Evolutionary conservation across 2,329 filamentous ascomycete species (phyloP).

Genomic region (Sordariomycetes sp.): DNA sequence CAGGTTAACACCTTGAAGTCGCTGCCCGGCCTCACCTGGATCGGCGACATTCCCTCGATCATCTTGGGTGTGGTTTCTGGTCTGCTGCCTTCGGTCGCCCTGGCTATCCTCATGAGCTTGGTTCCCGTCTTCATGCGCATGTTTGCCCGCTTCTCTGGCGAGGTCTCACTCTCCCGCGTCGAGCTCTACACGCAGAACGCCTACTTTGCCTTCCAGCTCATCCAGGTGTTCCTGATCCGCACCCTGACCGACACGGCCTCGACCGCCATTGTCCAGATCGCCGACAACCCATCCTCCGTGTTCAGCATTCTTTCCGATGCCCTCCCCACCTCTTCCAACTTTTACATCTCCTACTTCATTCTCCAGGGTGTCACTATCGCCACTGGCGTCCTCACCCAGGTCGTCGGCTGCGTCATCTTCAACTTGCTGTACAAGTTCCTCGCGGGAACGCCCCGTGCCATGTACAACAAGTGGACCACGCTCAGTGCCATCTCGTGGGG

Average conservation of each 20-base stretch:
- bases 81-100: constrained; percentile 68
- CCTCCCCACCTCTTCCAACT: constrained; percentile 79
- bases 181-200: constrained; percentile 87
- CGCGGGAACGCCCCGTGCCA: constrained; percentile 67
- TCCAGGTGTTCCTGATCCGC: constrained; percentile 88
- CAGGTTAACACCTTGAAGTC: constrained; percentile 66
- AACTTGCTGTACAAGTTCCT: constrained; percentile 60
- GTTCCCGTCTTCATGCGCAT: constrained; percentile 58
- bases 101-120: constrained; percentile 75
- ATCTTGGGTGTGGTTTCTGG: constrained; percentile 77
- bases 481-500: constrained; percentile 68
- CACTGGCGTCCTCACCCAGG: constrained; percentile 64
- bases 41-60: constrained; percentile 56
- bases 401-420: constrained; percentile 55
- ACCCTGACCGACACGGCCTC: constrained; percentile 75
- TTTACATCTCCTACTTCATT: constrained; percentile 87
- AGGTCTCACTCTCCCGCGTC: constrained; percentile 67
- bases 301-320: constrained; percentile 59
- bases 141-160: constrained; percentile 71
- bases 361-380: constrained; percentile 74
- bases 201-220: constrained; percentile 83
- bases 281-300: constrained; percentile 49
- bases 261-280: constrained; percentile 54
- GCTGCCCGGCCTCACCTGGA: constrained; percentile 64
- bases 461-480: constrained; percentile 64